A percentile compares a stretch with the other conserved stretches of the same genome.
phyloP scores from a whole-genome alignment of 169 alveolate genomes.

The Cryptosporidium ryanae region DNA sequence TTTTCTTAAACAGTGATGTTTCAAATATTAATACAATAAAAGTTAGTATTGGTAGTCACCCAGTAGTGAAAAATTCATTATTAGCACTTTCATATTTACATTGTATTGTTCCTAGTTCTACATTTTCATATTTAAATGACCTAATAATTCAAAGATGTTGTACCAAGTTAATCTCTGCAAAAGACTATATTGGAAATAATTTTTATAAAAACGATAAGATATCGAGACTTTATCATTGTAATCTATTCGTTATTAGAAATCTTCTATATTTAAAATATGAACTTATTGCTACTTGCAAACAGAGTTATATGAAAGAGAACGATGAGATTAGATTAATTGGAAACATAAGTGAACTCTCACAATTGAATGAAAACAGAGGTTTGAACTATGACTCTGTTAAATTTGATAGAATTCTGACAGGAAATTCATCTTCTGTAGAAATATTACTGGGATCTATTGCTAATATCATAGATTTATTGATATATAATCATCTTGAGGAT shows the following conservation, averaged over 20 bases:
- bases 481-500: constrained; percentile 38
- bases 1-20: background rate
- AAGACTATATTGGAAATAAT: constrained; percentile 23
- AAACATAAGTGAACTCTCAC: background rate
- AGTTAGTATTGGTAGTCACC: constrained; percentile 17
- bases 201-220: constrained; percentile 21
- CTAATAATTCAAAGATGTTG: constrained; percentile 57
- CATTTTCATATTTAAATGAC: constrained; percentile 12
- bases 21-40: background rate
- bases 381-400: background rate
- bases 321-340: background rate
- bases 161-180: constrained; percentile 30
- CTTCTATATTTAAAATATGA: constrained; percentile 45
- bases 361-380: background rate
- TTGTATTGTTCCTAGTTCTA: constrained; percentile 32
- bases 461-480: background rate
- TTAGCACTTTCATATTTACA: constrained; percentile 53
- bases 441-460: constrained; percentile 7
- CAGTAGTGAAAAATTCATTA: constrained; percentile 48
- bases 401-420: background rate
- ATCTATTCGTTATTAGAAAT: constrained; percentile 50
- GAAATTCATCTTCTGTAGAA: background rate
- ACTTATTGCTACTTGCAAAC: constrained; percentile 22
- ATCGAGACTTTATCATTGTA: constrained; percentile 52
- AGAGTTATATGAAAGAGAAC: background rate